Evolutionary conservation across 805 yeast species (phyloP).

Genomic region (Kodamaea kakaduensis): DNA sequence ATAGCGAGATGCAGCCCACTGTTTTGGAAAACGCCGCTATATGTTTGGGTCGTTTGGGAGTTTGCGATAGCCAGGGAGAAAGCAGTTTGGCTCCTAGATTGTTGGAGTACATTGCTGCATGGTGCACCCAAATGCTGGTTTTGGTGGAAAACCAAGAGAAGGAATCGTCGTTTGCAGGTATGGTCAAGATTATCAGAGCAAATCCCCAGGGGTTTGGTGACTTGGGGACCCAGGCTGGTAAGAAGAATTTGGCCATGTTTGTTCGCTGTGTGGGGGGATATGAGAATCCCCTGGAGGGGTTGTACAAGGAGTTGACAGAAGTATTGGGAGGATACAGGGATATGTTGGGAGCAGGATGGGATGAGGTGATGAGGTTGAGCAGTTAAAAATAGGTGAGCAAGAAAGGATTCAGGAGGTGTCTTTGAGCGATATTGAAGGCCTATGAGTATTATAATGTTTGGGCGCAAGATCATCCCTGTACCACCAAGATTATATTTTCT

Average conservation of each 20-base stretch:
- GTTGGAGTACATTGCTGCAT: conserved; percentile 52
- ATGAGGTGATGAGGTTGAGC: conserved; percentile 27
- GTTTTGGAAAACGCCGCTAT: conserved; percentile 86
- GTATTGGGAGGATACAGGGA: conserved; percentile 43
- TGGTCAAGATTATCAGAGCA: conserved; percentile 61
- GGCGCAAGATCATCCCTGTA: too few species aligned
- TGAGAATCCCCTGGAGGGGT: conserved; percentile 44
- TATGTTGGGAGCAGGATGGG: conserved; percentile 45
- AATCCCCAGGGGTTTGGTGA: conserved; percentile 62
- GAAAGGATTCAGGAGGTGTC: too few species aligned
- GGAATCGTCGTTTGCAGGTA: conserved; percentile 81
- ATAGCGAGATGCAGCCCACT: conserved; percentile 52
- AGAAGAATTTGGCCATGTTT: conserved; percentile 48
- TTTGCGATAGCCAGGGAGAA: conserved; percentile 49
- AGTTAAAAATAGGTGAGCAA: conserved; percentile 29
- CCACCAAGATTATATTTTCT: too few species aligned
- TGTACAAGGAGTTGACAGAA: conserved; percentile 42
- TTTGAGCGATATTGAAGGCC: too few species aligned
- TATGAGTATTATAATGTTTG: too few species aligned
- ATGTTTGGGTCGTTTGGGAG: conserved; percentile 82
- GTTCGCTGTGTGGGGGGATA: conserved; percentile 58
- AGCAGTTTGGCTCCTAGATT: conserved; percentile 53
- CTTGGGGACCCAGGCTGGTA: conserved; percentile 41
- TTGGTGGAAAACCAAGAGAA: conserved; percentile 83
- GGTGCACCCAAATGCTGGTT: conserved; percentile 68